Percentiles rank a stretch among this genome's conserved stretches.
These are phyloP conservation scores for Cystobasidium pallidum DNA, from an alignment of 1,284 basidiomycete species.

Conservation along the genomic window DNA sequence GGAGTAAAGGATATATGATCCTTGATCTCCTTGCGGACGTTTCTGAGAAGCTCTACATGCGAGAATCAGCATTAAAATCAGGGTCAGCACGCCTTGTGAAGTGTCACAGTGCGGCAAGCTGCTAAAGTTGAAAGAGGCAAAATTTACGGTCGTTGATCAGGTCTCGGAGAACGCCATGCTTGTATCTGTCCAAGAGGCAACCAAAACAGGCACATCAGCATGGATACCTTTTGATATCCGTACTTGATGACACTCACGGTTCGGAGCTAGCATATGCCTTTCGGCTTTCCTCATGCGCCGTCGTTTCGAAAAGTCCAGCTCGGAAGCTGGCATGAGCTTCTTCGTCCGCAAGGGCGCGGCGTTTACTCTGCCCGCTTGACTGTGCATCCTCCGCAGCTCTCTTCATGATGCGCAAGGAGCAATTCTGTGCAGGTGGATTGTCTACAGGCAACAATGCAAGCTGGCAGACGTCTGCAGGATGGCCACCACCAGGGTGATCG, in stretches of 20 bases:
- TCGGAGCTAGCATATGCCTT: constrained; percentile 23
- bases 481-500: background rate
- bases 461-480: background rate
- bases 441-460: background rate
- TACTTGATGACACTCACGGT: constrained; percentile 11
- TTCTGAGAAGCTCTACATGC: constrained; percentile 46
- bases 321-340: constrained; percentile 31
- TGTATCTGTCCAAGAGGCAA: constrained; percentile 63
- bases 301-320: constrained; percentile 22
- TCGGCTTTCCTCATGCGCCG: constrained; percentile 13
- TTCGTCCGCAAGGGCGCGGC: constrained; percentile 16
- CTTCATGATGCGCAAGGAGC: background rate
- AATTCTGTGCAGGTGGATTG: background rate
- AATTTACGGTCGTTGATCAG: constrained; percentile 64
- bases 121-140: constrained; percentile 70
- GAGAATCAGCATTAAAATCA: constrained; percentile 18
- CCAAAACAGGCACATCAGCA: background rate
- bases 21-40: constrained; percentile 61
- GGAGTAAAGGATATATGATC: constrained; percentile 86
- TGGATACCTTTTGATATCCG: background rate
- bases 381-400: constrained; percentile 6
- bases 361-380: background rate
- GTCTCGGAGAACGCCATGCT: constrained; percentile 77
- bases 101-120: no score
- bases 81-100: background rate